Evolutionary conservation across 2,329 filamentous ascomycete species (phyloP).

Genomic region (Fusarium temperatum): DNA sequence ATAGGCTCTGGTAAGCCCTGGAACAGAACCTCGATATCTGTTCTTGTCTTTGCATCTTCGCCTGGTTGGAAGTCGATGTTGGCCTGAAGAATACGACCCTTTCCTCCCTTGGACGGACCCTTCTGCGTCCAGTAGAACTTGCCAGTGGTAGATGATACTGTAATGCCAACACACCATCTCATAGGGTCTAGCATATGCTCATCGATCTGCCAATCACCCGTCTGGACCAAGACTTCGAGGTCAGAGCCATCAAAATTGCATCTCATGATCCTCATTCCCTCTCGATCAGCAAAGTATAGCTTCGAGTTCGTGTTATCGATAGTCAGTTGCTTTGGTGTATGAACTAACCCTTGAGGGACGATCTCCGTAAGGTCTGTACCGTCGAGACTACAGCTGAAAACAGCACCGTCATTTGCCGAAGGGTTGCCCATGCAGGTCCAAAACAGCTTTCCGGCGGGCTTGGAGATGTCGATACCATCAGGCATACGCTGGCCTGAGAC

Average conservation of each 20-base stretch:
- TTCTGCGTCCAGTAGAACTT: slow-evolving; percentile 13
- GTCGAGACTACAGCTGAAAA: not conserved
- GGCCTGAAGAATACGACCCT: not conserved
- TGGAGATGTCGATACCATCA: not conserved
- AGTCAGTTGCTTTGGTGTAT: slow-evolving; percentile 1
- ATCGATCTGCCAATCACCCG: not conserved
- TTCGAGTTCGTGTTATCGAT: not conserved
- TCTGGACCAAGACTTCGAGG: not conserved
- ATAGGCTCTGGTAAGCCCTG: not conserved
- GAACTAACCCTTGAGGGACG: not conserved
- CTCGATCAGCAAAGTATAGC: not conserved
- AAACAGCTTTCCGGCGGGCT: not conserved
- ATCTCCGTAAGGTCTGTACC: not conserved
- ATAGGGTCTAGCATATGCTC: not conserved
- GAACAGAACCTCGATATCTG: not conserved
- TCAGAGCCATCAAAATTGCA: not conserved
- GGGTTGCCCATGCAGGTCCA: slow-evolving; percentile 1
- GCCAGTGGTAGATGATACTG: not conserved
- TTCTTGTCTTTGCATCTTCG: not conserved
- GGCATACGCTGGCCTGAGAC: not conserved
- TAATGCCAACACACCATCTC: not conserved
- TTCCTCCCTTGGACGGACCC: not conserved
- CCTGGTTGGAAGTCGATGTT: not conserved
- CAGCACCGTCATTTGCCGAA: not conserved
- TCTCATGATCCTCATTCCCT: not conserved